Conservation (phyloP, 306 rosid species). For the Malus asiatica region DNA sequence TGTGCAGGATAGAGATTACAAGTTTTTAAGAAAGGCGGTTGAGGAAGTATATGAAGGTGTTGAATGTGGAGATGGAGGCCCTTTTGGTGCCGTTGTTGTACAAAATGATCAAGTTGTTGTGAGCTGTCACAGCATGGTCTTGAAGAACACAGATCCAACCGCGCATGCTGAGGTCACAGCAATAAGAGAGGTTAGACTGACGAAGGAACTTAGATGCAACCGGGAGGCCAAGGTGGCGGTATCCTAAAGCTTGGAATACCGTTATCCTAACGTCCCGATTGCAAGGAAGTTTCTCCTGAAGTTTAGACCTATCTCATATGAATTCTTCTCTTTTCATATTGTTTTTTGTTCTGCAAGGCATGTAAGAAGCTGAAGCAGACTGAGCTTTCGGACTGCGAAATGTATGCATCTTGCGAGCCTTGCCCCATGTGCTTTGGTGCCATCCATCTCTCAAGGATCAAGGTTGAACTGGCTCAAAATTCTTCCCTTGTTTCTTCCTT, state of each 20-base stretch:
- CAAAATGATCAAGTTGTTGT: not conserved
- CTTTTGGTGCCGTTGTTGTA: not conserved
- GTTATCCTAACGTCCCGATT: too few relatives aligned
- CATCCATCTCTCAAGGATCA: not conserved
- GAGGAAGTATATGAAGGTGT: not conserved
- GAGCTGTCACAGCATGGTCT: not conserved
- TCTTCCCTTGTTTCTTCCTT: not conserved
- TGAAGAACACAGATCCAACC: not conserved
- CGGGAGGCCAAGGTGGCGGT: too few relatives aligned
- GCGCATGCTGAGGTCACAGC: not conserved
- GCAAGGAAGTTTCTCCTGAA: too few relatives aligned
- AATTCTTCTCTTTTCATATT: not conserved
- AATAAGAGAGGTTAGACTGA: not conserved
- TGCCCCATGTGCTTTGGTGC: not conserved
- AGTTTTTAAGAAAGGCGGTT: not conserved
- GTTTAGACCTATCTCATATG: not conserved
- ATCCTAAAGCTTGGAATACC: too few relatives aligned
- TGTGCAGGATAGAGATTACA: not conserved
- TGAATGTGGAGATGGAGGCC: not conserved
- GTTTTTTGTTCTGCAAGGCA: not conserved
- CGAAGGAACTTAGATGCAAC: too few relatives aligned
- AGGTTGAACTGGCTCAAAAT: not conserved
- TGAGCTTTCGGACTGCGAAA: not conserved
- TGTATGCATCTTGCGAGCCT: not conserved
- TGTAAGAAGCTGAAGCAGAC: not conserved